phyloP scores from a whole-genome alignment of 2,329 filamentous ascomycete species.

The Stemphylium lycopersici region DNA sequence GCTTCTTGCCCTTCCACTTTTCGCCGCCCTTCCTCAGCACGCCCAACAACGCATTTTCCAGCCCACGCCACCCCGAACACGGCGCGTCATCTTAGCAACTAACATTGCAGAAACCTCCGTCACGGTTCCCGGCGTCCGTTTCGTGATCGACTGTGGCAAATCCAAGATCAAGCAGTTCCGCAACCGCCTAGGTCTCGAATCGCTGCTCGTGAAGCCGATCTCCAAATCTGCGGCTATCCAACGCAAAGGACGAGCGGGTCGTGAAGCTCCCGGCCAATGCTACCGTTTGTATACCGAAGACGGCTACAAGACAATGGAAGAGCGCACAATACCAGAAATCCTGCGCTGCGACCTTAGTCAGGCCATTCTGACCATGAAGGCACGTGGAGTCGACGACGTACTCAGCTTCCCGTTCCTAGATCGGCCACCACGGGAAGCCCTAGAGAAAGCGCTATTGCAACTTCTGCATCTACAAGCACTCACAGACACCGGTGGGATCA shows the following conservation, averaged over 20 bases:
- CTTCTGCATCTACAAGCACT: conserved; percentile 81
- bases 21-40: conserved; percentile 85
- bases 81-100: conserved; percentile 90
- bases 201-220: conserved; percentile 85
- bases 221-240: conserved; percentile 94
- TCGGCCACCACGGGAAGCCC: conserved; percentile 73
- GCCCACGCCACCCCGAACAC: conserved; percentile 72
- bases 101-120: conserved; percentile 99
- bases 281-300: conserved; percentile 86
- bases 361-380: conserved; percentile 91
- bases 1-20: conserved; percentile 76
- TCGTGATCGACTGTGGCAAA: conserved; percentile 91
- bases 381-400: conserved; percentile 82
- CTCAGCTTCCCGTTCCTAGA: conserved; percentile 86
- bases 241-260: conserved; percentile 86
- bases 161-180: conserved; percentile 94
- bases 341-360: conserved; percentile 86
- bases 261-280: conserved; percentile 90
- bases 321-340: conserved; percentile 85
- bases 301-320: conserved; percentile 71
- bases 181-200: conserved; percentile 83
- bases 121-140: conserved; percentile 89
- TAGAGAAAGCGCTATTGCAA: conserved; percentile 82
- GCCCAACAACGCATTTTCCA: conserved; percentile 87
- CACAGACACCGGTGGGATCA: conserved; percentile 74